Evolutionary conservation across 2,329 filamentous ascomycete genomes (phyloP), one percentile per base, ranked within the genome.

Genomic region (Colletotrichum sp.): DNA sequence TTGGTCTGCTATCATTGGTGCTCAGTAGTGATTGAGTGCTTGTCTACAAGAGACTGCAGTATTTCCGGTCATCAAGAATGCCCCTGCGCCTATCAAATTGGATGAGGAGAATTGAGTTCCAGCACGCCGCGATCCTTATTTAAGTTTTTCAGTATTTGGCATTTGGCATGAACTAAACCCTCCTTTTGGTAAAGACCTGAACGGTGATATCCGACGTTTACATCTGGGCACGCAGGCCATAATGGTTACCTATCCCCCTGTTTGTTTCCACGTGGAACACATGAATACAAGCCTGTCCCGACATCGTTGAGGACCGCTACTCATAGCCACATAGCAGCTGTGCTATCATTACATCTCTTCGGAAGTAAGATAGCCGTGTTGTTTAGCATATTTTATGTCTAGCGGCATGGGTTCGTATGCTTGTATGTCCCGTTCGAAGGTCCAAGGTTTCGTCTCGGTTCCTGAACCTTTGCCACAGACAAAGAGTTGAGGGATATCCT

Each of bases 1-100:
- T 8, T 38, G 2, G 4, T 38, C 8, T 18, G 16, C 8, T 2
- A 1, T 43, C 8, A 43, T 18, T 3, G 2, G 16, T n/a, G 38
- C 6, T 3, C 0, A 11, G 29, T 2, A 43, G 38, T 2, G 38
- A 43, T 1, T 1, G 11, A 6, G 38, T 43, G n/a, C 8, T 6
- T n/a, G 1, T 43, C 8, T 43, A 6, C 5, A 8, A 43, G 5
- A 43, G 18, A 43, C n/a, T 5, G 38, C 29, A 31, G 29, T 8
- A 31, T 31, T 31, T 3, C 2, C 6, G 2, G 8, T 31, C 7
- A 31, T 31, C 29, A 31, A 6, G 29, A 8, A 29, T 29, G 29
- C 2, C 29, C 8, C 8, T 31, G 1, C 5, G 29, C 29, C 6
- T 7, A 31, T 27, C 24, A 27, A 7, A 31, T 31, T 31, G 29